phyloP scores from a whole-genome alignment of 169 alveolate genomes.

The Eimeria mitis region DNA sequence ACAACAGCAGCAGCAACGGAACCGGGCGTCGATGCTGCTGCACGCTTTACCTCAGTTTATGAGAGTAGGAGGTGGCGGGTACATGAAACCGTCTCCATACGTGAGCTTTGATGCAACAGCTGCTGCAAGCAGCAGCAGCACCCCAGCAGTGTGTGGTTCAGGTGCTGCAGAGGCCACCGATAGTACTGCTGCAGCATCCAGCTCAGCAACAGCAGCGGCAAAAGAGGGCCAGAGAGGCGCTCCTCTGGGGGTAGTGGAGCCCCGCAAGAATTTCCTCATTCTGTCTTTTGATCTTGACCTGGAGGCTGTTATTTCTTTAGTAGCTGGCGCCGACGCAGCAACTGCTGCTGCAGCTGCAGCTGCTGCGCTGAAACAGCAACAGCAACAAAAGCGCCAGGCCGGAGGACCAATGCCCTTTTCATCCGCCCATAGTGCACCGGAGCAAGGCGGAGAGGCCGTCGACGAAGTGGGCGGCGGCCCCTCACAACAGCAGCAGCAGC shows the following conservation, averaged over 20 bases:
- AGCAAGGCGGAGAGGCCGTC: background rate
- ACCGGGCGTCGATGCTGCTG: background rate
- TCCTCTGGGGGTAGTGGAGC: background rate
- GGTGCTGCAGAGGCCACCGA: conserved; percentile 42
- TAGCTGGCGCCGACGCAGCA: conserved; percentile 36
- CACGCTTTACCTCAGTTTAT: background rate
- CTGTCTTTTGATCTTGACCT: conserved; percentile 42
- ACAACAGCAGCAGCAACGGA: conserved; percentile 6
- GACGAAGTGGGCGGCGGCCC: background rate
- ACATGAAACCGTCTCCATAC: background rate
- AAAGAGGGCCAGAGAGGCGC: background rate
- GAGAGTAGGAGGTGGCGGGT: conserved; percentile 60
- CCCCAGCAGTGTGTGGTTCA: conserved; percentile 35
- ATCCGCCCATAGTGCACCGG: background rate
- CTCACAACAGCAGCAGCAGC: background rate
- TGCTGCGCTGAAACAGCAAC: conserved; percentile 26
- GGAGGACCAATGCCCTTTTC: background rate
- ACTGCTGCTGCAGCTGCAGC: conserved; percentile 31
- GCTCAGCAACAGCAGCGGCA: conserved; percentile 12
- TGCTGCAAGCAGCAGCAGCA: conserved; percentile 48
- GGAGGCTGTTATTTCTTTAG: conserved; percentile 17
- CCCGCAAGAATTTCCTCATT: background rate
- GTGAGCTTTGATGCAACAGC: background rate
- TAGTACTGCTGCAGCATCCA: background rate
- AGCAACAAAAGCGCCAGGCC: background rate